Base-by-base conservation (phyloP, 106 monocot genomes). In the Apostasia shenzhenica region DNA sequence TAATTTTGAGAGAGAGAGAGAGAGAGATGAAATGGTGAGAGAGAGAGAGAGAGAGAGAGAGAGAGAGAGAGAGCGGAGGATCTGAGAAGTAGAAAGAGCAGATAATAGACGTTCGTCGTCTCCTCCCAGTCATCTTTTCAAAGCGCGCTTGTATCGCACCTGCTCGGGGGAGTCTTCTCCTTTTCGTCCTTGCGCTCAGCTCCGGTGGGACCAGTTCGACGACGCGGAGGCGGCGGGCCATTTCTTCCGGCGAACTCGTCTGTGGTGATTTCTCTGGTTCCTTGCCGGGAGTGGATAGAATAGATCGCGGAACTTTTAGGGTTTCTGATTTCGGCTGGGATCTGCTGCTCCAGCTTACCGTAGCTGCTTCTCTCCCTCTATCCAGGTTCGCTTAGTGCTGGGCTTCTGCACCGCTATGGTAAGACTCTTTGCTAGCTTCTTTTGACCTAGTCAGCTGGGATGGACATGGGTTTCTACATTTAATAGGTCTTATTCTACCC, bases 321-420 rank as follows among this genome's bases (percentile, higher is more conserved):
- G 38, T 67, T 67, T 51, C 37, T 67, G 67, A 67, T 38, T 9
- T 5, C 26, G n/a, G 39, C 44, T 57, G 7, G 58, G 70, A 70
- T 70, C 70, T 70, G 57, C 70, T 57, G 8, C 14, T 70, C 45
- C 47, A 14, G 48, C 45, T 8, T 47, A 45, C 41, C 9, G 57
- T 45, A 13, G 26, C 11, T 1, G 1, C 14, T 57, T 58, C 57
- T 57, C 8, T n/a, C 39, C 12, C 4, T 67, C 49, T 6, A 67
- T 37, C 10, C 48, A 51, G 41, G 2, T 51, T 4, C 8, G 50
- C 7, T 3, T 41, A n/a, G 61, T 41, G 2, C 64, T 46, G 44
- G 5, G 2, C 51, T 67, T 12, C 9, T 39, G 48, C 50, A 5
- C 3, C 11, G 57, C 46, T 14, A 47, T 58, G 70, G 70, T 70